Evolutionary conservation across 129 eudicot species (phyloP).

Genomic region (Lactuca sativa): DNA sequence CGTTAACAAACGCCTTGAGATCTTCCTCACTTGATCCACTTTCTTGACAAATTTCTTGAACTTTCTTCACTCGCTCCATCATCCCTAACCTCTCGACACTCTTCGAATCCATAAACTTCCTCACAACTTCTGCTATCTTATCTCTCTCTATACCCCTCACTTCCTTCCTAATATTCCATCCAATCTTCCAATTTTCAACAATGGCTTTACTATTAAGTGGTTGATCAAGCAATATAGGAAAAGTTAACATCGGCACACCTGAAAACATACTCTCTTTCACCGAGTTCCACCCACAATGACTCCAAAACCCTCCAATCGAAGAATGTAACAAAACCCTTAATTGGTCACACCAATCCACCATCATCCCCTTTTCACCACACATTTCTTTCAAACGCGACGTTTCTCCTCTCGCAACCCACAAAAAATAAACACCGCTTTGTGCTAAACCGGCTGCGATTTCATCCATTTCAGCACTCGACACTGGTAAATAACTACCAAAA

Average conservation of each 20-base stretch:
- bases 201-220: conserved; percentile 37
- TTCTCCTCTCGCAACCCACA: conserved; percentile 62
- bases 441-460: conserved; percentile 48
- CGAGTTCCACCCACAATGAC: conserved; percentile 73
- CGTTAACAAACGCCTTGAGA: conserved; percentile 32
- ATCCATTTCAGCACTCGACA: conserved; percentile 37
- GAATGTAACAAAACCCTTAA: conserved; percentile 45
- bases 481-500: conserved; percentile 50
- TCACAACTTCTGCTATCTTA: conserved; percentile 29
- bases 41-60: conserved; percentile 25
- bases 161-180: conserved; percentile 28
- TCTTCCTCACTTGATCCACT: conserved; percentile 27
- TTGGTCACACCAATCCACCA: conserved; percentile 61
- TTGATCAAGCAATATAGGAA: conserved; percentile 48
- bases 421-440: conserved; percentile 51
- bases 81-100: conserved; percentile 36
- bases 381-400: conserved; percentile 19
- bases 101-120: conserved; percentile 43
- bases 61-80: conserved; percentile 30
- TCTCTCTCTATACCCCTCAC: conserved; percentile 18
- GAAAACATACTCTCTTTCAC: conserved; percentile 45
- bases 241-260: conserved; percentile 51
- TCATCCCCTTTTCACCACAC: conserved; percentile 40
- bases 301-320: conserved; percentile 53
- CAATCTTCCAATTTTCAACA: conserved; percentile 56